Conservation (phyloP, 441 rosid species). For the Gossypium davidsonii region DNA sequence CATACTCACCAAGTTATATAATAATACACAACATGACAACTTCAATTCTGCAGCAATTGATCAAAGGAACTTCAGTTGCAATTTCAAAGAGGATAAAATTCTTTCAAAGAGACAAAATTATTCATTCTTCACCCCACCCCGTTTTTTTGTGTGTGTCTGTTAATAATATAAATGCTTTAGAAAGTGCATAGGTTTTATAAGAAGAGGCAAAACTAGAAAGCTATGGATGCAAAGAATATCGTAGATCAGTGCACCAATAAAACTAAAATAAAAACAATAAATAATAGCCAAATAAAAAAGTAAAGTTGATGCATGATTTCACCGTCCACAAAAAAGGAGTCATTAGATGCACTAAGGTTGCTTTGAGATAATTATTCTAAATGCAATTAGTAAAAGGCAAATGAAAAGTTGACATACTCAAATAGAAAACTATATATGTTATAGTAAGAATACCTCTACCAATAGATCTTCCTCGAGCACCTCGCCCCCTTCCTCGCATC, state of each 20-base stretch:
- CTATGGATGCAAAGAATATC: not conserved
- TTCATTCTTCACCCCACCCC: not conserved
- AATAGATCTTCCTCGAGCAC: constrained; percentile 33
- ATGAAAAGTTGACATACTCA: constrained; percentile 3
- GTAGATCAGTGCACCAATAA: not conserved
- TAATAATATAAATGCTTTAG: not conserved
- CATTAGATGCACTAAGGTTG: not conserved
- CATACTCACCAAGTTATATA: not conserved
- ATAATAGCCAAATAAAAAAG: not conserved
- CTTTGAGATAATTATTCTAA: not conserved
- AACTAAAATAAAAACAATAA: not conserved
- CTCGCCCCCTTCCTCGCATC: constrained; percentile 24
- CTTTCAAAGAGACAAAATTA: not conserved
- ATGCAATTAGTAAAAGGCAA: not conserved
- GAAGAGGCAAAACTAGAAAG: not conserved
- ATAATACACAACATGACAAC: not conserved
- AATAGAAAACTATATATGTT: not conserved
- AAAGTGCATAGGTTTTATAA: not conserved
- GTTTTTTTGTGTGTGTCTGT: not conserved
- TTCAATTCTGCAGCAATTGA: not conserved
- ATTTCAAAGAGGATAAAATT: not conserved
- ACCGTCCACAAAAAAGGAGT: not conserved
- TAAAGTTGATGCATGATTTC: not conserved
- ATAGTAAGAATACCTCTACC: constrained; percentile 25
- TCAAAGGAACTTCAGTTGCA: not conserved